A percentile compares a stretch with the other conserved stretches of the same genome.
Evolutionary conservation across 768 basidiomycete species (phyloP).

Genomic region (Boletus edulis): DNA sequence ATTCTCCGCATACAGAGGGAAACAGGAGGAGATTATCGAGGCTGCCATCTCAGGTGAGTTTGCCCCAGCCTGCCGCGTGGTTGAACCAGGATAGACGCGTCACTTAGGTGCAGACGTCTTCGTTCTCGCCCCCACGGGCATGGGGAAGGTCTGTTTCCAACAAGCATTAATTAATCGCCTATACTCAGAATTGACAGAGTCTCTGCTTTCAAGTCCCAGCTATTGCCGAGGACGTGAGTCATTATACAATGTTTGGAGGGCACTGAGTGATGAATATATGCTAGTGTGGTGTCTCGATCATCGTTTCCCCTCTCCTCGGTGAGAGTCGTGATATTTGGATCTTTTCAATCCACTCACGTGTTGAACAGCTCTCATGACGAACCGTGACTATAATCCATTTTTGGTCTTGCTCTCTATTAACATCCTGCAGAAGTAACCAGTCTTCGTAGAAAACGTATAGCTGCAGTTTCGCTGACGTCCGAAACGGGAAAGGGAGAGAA

Average conservation of each 20-base stretch:
- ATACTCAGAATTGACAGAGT: conserved; percentile 44
- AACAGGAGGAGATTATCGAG: conserved; percentile 73
- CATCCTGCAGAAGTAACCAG: conserved; percentile 55
- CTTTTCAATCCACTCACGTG: background rate
- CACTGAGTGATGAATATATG: background rate
- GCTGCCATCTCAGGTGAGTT: conserved; percentile 60
- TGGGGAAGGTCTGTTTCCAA: conserved; percentile 67
- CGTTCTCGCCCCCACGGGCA: conserved; percentile 82
- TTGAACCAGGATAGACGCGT: background rate
- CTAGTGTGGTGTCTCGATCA: conserved; percentile 68
- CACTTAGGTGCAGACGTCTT: conserved; percentile 65
- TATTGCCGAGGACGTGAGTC: conserved; percentile 52
- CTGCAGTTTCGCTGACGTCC: conserved; percentile 63
- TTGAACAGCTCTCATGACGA: conserved; percentile 70
- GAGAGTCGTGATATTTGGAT: conserved; percentile 12
- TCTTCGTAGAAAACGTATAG: conserved; percentile 51
- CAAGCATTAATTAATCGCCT: too few relatives aligned
- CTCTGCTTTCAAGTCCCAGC: conserved; percentile 87
- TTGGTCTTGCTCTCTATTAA: background rate
- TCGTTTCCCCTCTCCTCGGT: conserved; percentile 79
- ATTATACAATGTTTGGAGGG: background rate
- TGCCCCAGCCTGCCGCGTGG: background rate
- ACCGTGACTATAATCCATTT: conserved; percentile 49
- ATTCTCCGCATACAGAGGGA: conserved; percentile 66
- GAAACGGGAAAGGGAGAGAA: conserved; percentile 58